These are phyloP conservation scores for Exidia glandulosa DNA, from an alignment of 768 basidiomycete genomes.

Conservation along the genomic window DNA sequence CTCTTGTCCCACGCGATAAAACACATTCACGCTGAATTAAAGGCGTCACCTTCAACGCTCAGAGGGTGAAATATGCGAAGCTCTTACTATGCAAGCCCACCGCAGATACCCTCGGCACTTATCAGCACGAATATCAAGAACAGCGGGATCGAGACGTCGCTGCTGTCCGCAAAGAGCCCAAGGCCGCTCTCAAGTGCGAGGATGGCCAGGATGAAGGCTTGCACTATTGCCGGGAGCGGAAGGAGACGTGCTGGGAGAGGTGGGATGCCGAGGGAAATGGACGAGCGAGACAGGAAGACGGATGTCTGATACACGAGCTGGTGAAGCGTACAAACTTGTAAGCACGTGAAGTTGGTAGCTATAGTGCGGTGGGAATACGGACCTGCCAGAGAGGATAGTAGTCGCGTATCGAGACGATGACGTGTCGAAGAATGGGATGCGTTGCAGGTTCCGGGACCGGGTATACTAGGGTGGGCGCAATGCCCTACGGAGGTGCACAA, in stretches of 20 bases:
- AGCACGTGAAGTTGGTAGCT: neutral
- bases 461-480: constrained; percentile 83
- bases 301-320: constrained; percentile 82
- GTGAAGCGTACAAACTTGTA: constrained; percentile 8
- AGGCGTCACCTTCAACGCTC: no score
- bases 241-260: constrained; percentile 62
- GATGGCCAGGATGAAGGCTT: constrained; percentile 52
- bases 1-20: constrained; percentile 74
- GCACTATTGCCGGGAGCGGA: constrained; percentile 64
- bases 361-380: constrained; percentile 11
- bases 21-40: constrained; percentile 69
- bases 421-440: constrained; percentile 53
- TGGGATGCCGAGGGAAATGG: constrained; percentile 75
- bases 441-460: constrained; percentile 57
- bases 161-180: constrained; percentile 45
- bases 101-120: constrained; percentile 82
- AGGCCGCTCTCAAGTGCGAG: constrained; percentile 58
- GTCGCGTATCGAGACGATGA: constrained; percentile 81
- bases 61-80: no score
- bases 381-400: constrained; percentile 97
- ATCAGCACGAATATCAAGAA: constrained; percentile 72
- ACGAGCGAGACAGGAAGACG: constrained; percentile 88
- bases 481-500: constrained; percentile 53
- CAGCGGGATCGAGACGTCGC: constrained; percentile 37
- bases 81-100: constrained; percentile 82